Base-by-base conservation (phyloP, 2,329 filamentous ascomycete genomes). In the Epichloe glyceriae region DNA sequence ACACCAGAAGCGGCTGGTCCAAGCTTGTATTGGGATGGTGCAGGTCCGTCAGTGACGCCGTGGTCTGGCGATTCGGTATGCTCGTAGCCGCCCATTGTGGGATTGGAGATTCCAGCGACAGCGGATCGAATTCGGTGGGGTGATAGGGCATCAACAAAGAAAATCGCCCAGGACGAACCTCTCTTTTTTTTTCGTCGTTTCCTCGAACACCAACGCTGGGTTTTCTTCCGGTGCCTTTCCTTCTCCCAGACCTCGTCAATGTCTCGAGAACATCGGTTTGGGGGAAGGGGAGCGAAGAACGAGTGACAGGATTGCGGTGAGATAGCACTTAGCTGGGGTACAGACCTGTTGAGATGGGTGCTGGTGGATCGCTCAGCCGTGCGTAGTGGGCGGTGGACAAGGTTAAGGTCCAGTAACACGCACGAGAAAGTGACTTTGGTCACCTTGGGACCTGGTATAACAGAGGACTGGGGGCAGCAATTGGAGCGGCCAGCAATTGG, bases 11-110 rank as follows among this genome's bases (percentile, higher is more conserved):
- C 11, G 5, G 49, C 40, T 17, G 49, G 46, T 49, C 59, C 61
- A 43, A 58, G 60, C 56, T 66, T 60, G 55, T 62, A 57, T 26
- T 61, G 58, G 33, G 60, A 60, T 22, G 60, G 61, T 41, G 56
- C 50, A 47, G 60, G 46, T 50, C 57, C 49, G 46, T 54, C 59
- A 30, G 55, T 50, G 50, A 52, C 46, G 50, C 54, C 53, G 47
- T 53, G 53, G 47, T 57, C 58, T 49, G 49, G 41, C 35, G 42
- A 42, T 22, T 49, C 22, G 19, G 26, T 38, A n/a, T 22, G 19
- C 26, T 51, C 46, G 33, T 38, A 43, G 41, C 46, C 52, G 40
- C 42, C 52, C 52, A 53, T 53, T 39, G 17, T 46, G 38, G 30
- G 39, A 50, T 30, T 42, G 46, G 30, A 15, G 35, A 15, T 38